These are phyloP conservation scores for Eleusine coracana DNA, from an alignment of 176 grass and related monocot genomes.

Conservation along the genomic window DNA sequence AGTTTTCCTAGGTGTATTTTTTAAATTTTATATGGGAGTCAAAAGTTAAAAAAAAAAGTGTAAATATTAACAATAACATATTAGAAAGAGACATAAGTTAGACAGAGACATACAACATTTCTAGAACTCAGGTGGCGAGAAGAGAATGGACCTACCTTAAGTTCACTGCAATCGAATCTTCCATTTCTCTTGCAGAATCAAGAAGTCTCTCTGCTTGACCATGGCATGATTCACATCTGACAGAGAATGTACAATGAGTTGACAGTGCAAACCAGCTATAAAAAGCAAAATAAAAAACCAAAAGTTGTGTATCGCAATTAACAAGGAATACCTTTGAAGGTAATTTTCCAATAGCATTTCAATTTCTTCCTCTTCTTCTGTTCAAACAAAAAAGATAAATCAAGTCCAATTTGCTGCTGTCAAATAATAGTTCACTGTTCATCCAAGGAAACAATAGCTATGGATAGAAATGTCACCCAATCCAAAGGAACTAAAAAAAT, in stretches of 20 bases:
- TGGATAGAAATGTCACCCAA: background rate
- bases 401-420: constrained; percentile 27
- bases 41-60: background rate
- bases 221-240: constrained; percentile 97
- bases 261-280: background rate
- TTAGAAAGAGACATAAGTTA: background rate
- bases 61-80: background rate
- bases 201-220: constrained; percentile 98
- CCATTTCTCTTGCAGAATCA: constrained; percentile 98
- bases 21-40: background rate
- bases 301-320: constrained; percentile 22
- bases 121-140: constrained; percentile 2
- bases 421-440: background rate
- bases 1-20: background rate
- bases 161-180: constrained; percentile 98
- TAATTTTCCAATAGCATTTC: constrained; percentile 99
- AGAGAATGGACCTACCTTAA: constrained; percentile 67
- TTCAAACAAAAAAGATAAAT: constrained; percentile 46
- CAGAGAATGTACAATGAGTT: constrained; percentile 28
- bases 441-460: constrained; percentile 13
- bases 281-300: constrained; percentile 16
- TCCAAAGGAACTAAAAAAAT: background rate
- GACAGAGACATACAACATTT: background rate
- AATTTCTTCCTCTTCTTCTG: constrained; percentile 99
- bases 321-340: constrained; percentile 74